A percentile compares a stretch with the other conserved stretches of the same genome.
Evolutionary conservation across 208 protist species (phyloP).

Genomic region (Acanthamoeba healyi): DNA sequence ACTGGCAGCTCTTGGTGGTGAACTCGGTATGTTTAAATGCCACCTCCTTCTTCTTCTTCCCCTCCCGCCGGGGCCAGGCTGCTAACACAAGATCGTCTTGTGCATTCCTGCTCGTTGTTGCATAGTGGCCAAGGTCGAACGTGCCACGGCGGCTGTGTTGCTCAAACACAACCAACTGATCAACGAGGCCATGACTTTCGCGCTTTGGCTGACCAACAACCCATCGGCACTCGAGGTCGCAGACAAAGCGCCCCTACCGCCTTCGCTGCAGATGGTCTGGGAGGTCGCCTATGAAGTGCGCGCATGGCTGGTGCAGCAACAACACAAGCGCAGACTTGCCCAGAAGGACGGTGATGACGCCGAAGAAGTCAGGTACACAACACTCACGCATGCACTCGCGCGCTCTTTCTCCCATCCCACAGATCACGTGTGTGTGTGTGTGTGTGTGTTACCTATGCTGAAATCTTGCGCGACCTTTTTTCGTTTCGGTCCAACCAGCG

Average conservation of each 20-base stretch:
- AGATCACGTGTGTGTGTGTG: too few relatives aligned
- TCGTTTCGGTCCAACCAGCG: too few relatives aligned
- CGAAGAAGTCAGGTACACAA: slow-evolving; percentile 2
- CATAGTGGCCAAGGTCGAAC: slow-evolving; percentile 57
- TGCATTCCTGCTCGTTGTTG: background rate
- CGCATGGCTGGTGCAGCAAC: slow-evolving; percentile 28
- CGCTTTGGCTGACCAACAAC: slow-evolving; percentile 57
- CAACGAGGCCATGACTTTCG: slow-evolving; percentile 76
- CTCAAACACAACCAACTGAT: slow-evolving; percentile 70
- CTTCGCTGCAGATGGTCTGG: slow-evolving; percentile 53
- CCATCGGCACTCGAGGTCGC: background rate
- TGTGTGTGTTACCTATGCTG: too few relatives aligned
- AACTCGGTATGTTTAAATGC: background rate
- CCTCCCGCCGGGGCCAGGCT: background rate
- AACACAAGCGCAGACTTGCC: slow-evolving; percentile 30
- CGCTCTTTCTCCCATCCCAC: too few relatives aligned
- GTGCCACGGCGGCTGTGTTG: slow-evolving; percentile 28
- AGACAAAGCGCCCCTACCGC: slow-evolving; percentile 27
- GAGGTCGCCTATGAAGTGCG: slow-evolving; percentile 72
- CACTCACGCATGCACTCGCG: background rate
- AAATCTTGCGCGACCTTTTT: too few relatives aligned
- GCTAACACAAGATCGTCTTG: too few relatives aligned
- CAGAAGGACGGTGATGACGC: background rate
- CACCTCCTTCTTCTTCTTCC: background rate
- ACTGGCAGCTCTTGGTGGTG: slow-evolving; percentile 36